Percentiles rank a stretch among this genome's conserved stretches.
Conservation (phyloP, 2,329 filamentous ascomycete species). For the Alternaria postmessia region DNA sequence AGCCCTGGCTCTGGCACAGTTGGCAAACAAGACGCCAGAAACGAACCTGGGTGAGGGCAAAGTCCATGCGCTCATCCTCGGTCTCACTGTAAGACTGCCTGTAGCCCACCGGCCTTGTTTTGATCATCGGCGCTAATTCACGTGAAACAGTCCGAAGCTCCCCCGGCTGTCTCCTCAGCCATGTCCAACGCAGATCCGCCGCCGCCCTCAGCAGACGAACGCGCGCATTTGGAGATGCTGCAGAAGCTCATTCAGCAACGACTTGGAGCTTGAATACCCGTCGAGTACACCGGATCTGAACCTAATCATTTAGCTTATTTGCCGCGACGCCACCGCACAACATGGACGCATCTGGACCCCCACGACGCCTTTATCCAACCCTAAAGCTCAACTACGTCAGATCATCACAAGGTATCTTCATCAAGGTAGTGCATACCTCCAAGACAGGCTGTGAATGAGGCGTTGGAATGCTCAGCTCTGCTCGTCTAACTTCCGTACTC, state of each 20-base stretch:
- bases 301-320: constrained; percentile 25
- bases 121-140: constrained; percentile 46
- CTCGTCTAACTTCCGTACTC: constrained; percentile 14
- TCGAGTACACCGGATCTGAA: constrained; percentile 23
- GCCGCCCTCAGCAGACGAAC: constrained; percentile 35
- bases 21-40: constrained; percentile 61
- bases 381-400: constrained; percentile 6
- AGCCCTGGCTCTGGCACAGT: constrained; percentile 68
- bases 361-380: constrained; percentile 20
- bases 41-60: constrained; percentile 58
- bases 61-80: constrained; percentile 62
- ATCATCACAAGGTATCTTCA: constrained; percentile 4
- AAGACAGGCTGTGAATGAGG: constrained; percentile 12
- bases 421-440: constrained; percentile 1
- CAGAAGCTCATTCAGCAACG: constrained; percentile 44
- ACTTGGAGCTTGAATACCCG: constrained; percentile 34
- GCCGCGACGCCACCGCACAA: constrained; percentile 28
- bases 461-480: constrained; percentile 11
- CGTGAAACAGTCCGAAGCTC: constrained; percentile 52
- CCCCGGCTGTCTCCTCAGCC: constrained; percentile 44
- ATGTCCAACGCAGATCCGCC: constrained; percentile 39
- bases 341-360: constrained; percentile 29
- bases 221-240: constrained; percentile 42
- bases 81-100: constrained; percentile 67
- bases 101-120: constrained; percentile 37